Percentiles rank a stretch among this genome's conserved stretches.
phyloP scores from a whole-genome alignment of 1,139 yeast species.

The Yamadazyma diospyri region DNA sequence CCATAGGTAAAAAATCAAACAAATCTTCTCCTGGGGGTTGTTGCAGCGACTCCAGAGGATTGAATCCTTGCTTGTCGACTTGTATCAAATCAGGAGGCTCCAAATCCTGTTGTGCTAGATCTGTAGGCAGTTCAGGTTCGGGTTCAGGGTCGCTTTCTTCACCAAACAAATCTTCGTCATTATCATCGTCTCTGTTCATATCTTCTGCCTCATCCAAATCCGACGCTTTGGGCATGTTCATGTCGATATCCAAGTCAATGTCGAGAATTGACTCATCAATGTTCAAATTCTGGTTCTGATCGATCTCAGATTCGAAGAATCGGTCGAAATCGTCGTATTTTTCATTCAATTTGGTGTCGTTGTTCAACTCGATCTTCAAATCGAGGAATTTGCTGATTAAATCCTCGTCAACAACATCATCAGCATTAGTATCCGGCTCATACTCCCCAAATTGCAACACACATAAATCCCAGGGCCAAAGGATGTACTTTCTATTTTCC shows the following conservation, averaged over 20 bases:
- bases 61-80: constrained; percentile 1
- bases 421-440: constrained; percentile 10
- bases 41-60: background rate
- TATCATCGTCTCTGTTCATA: constrained; percentile 3
- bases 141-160: constrained; percentile 17
- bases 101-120: constrained; percentile 1
- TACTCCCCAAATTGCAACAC: constrained; percentile 48
- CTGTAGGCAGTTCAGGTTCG: constrained; percentile 1
- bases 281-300: background rate
- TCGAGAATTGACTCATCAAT: constrained; percentile 1
- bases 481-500: constrained; percentile 52
- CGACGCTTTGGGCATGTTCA: background rate
- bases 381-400: constrained; percentile 38
- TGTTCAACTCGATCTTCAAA: constrained; percentile 20
- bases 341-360: constrained; percentile 1
- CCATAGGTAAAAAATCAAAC: constrained; percentile 4
- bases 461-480: constrained; percentile 73
- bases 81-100: constrained; percentile 1
- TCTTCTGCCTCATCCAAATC: constrained; percentile 3
- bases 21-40: background rate
- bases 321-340: constrained; percentile 4
- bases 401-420: constrained; percentile 5
- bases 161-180: constrained; percentile 9
- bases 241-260: constrained; percentile 4
- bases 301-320: constrained; percentile 2